Conservation (phyloP, 1,139 yeast species). For the Suhomyces atakaporum region DNA sequence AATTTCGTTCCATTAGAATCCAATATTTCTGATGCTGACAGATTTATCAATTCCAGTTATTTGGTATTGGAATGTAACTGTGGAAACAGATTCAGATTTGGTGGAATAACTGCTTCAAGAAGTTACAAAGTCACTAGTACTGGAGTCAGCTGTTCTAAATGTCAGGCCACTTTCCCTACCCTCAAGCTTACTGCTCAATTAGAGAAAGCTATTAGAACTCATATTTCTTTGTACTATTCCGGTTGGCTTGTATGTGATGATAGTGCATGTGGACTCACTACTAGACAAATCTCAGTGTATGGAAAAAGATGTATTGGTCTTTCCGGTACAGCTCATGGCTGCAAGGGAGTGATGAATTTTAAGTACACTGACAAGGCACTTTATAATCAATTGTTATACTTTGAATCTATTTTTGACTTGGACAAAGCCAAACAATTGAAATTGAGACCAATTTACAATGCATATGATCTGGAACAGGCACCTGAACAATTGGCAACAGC, state of each 20-base stretch:
- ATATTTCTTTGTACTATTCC: slow-evolving; percentile 75
- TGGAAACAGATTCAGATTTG: slow-evolving; percentile 60
- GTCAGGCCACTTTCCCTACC: slow-evolving; percentile 53
- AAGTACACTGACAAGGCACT: slow-evolving; percentile 76
- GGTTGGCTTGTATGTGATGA: slow-evolving; percentile 89
- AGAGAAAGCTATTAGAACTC: slow-evolving; percentile 67
- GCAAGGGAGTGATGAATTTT: slow-evolving; percentile 84
- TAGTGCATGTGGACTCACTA: slow-evolving; percentile 73
- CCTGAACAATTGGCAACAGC: slow-evolving; percentile 50
- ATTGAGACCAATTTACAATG: slow-evolving; percentile 51
- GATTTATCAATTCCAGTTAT: slow-evolving; percentile 67
- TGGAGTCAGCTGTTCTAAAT: slow-evolving; percentile 72
- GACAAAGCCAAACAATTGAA: slow-evolving; percentile 67
- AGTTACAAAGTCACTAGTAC: slow-evolving; percentile 60
- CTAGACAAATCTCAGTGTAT: slow-evolving; percentile 86
- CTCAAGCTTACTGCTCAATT: slow-evolving; percentile 68
- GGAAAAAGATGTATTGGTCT: slow-evolving; percentile 81
- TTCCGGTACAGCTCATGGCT: slow-evolving; percentile 62
- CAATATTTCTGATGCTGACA: slow-evolving; percentile 75
- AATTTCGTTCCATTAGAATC: slow-evolving; percentile 69
- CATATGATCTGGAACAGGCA: slow-evolving; percentile 26
- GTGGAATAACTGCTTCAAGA: slow-evolving; percentile 68
- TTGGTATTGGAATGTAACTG: slow-evolving; percentile 67
- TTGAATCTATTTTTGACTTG: slow-evolving; percentile 76
- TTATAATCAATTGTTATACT: slow-evolving; percentile 83